Evolutionary conservation across 805 yeast genomes (phyloP).

Genomic region (Kregervanrija fluxuum): DNA sequence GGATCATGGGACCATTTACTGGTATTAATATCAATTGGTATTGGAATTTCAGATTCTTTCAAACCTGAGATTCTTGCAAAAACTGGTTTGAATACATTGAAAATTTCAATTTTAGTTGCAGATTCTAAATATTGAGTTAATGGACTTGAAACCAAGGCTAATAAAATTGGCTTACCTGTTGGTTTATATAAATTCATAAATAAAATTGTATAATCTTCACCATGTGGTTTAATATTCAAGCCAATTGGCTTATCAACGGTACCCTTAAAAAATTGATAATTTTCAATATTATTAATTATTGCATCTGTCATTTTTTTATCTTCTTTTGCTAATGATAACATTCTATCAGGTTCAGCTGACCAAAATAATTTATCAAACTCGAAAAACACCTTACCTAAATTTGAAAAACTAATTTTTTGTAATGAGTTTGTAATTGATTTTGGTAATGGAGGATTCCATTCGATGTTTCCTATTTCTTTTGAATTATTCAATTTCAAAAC

Average conservation of each 20-base stretch:
- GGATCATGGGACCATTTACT: constrained; percentile 49
- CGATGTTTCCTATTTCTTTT: constrained; percentile 22
- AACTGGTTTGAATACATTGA: constrained; percentile 40
- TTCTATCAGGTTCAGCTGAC: constrained; percentile 31
- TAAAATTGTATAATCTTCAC: constrained; percentile 23
- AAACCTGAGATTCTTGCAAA: constrained; percentile 26
- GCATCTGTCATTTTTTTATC: constrained; percentile 11
- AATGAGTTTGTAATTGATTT: constrained; percentile 20
- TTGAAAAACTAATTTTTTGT: constrained; percentile 30
- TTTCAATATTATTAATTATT: background rate
- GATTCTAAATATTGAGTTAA: constrained; percentile 41
- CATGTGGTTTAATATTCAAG: constrained; percentile 12
- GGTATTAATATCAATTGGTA: constrained; percentile 19
- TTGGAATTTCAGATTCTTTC: constrained; percentile 14
- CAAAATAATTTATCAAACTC: constrained; percentile 42
- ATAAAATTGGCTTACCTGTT: constrained; percentile 31
- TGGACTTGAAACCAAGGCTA: constrained; percentile 43
- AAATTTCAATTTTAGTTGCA: constrained; percentile 31
- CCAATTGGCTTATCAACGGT: constrained; percentile 6
- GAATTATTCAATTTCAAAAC: constrained; percentile 31
- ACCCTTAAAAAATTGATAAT: background rate
- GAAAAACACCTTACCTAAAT: constrained; percentile 40
- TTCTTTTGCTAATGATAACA: constrained; percentile 24
- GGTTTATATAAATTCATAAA: constrained; percentile 25
- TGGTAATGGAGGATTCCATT: constrained; percentile 32